These are phyloP conservation scores for Spiraea crenata DNA, from an alignment of 331 rosid genomes.

Conservation along the genomic window DNA sequence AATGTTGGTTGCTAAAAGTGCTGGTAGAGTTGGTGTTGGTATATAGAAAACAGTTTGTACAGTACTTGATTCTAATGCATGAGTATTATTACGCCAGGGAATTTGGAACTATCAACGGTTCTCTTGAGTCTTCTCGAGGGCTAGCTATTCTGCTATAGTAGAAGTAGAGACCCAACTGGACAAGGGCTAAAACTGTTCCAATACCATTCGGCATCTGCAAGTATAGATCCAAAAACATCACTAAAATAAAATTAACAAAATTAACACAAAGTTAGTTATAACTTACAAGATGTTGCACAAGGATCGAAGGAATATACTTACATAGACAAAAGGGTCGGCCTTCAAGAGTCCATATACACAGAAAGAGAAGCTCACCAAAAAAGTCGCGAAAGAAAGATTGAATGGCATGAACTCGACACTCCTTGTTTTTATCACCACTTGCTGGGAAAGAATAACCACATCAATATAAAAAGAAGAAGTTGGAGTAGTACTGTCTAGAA, in stretches of 20 bases:
- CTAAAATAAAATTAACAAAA: background rate
- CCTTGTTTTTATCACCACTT: conserved; percentile 68
- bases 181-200: conserved; percentile 65
- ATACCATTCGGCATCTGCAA: conserved; percentile 71
- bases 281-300: background rate
- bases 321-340: conserved; percentile 59
- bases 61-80: too few species aligned
- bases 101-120: conserved; percentile 47
- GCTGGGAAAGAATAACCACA: conserved; percentile 27
- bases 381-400: conserved; percentile 74
- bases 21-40: too few species aligned
- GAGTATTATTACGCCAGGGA: background rate
- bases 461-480: too few species aligned
- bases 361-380: conserved; percentile 78
- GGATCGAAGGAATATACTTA: conserved; percentile 32
- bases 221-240: background rate
- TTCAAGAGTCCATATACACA: conserved; percentile 58
- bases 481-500: background rate
- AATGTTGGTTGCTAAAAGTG: too few species aligned
- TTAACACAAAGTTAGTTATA: background rate
- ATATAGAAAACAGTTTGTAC: too few species aligned
- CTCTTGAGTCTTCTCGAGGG: conserved; percentile 22
- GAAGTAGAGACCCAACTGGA: conserved; percentile 60
- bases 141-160: conserved; percentile 16
- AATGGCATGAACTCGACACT: conserved; percentile 91